Percentiles rank a stretch among this genome's conserved stretches.
phyloP scores from a whole-genome alignment of 768 basidiomycete species.

The Trametopsis cervina region DNA sequence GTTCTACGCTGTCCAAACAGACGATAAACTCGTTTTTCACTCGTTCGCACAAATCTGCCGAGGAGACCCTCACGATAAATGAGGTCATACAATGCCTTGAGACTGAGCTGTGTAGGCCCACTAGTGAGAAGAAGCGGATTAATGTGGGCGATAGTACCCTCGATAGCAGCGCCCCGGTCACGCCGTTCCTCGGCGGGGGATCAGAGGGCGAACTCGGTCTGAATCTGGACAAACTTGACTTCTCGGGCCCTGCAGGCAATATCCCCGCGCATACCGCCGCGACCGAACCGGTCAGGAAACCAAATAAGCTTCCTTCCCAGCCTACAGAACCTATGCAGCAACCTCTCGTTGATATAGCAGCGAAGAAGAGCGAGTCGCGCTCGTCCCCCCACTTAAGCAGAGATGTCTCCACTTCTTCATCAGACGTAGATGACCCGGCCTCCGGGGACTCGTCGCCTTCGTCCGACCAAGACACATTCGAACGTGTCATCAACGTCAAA shows the following conservation, averaged over 20 bases:
- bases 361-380: slow-evolving; percentile 19
- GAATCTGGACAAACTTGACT: slow-evolving; percentile 51
- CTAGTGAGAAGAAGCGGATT: slow-evolving; percentile 62
- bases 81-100: slow-evolving; percentile 85
- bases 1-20: slow-evolving; percentile 76
- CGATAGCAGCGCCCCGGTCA: slow-evolving; percentile 46
- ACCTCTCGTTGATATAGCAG: slow-evolving; percentile 26
- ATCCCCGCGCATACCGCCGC: slow-evolving; percentile 12
- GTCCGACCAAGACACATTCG: slow-evolving; percentile 23
- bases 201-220: slow-evolving; percentile 29
- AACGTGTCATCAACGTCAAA: slow-evolving; percentile 93
- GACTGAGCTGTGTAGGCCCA: slow-evolving; percentile 67
- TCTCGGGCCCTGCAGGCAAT: slow-evolving; percentile 46
- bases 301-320: slow-evolving; percentile 20
- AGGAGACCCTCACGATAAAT: slow-evolving; percentile 70
- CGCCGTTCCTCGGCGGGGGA: slow-evolving; percentile 41
- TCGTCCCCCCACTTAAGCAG: slow-evolving; percentile 16
- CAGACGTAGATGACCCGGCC: slow-evolving; percentile 27
- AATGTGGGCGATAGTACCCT: slow-evolving; percentile 39
- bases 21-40: slow-evolving; percentile 84
- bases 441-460: slow-evolving; percentile 13
- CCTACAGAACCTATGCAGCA: slow-evolving; percentile 42
- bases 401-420: slow-evolving; percentile 35
- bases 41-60: slow-evolving; percentile 54
- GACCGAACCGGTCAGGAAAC: slow-evolving; percentile 10